Conservation (phyloP, 2,329 filamentous ascomycete genomes). For the Xylaria sp. region DNA sequence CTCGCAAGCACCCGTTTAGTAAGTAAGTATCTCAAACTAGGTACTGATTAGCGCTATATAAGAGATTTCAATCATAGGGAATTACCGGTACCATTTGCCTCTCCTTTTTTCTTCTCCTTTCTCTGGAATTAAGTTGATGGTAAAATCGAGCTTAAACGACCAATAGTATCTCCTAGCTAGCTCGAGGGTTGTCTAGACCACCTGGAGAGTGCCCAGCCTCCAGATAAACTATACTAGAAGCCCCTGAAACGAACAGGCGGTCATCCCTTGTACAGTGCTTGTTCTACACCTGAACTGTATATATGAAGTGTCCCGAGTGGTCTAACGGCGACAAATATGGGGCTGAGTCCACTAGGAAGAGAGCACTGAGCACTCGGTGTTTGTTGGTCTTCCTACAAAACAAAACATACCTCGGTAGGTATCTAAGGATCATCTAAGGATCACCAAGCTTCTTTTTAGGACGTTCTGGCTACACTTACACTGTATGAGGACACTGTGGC, state of each 20-base stretch:
- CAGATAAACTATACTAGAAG: constrained; percentile 4
- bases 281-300: background rate
- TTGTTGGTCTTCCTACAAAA: no score
- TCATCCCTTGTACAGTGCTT: background rate
- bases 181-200: constrained; percentile 36
- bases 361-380: no score
- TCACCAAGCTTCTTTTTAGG: background rate
- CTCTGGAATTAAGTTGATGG: background rate
- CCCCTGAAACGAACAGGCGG: background rate
- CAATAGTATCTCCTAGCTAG: constrained; percentile 21
- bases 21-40: no score
- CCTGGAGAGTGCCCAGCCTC: constrained; percentile 17
- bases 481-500: constrained; percentile 5
- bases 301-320: background rate
- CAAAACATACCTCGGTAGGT: no score
- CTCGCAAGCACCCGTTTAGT: background rate
- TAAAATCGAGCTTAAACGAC: background rate
- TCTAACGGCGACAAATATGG: background rate
- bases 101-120: background rate
- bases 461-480: background rate
- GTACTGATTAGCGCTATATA: background rate
- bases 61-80: background rate
- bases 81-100: no score
- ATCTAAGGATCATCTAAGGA: no score
- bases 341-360: background rate